Evolutionary conservation across 2,329 filamentous ascomycete species (phyloP), one percentile per base, ranked within the genome.

Genomic region (Whalleya microplaca): DNA sequence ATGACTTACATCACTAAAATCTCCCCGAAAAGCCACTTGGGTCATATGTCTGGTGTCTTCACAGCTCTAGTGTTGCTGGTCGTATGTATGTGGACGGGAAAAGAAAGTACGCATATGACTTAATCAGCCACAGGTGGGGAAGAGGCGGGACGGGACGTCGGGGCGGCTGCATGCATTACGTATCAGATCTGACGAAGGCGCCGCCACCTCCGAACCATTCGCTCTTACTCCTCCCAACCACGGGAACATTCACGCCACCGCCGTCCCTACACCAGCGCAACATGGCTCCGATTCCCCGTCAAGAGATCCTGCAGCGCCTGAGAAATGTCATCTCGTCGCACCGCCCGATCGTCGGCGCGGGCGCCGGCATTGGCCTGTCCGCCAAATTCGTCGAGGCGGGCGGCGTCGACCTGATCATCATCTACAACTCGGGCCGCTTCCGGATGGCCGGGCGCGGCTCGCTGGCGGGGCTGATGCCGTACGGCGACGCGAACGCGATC

Each of bases 361-460:
- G 87, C 10, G 87, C 87, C 21, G 85, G 86, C 43, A 89, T 88
- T 55, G 88, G 88, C 0, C 79, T 91, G 2, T 87, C 86, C 2
- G 87, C 88, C 57, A 91, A 91, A 65, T 88, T 83, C 65, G 82
- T 89, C 61, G 88, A 91, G 70, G 79, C 80, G 45, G 88, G 87
- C 40, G 86, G 87, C 58, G 84, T 82, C 14, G 87, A 90, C 65
- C 75, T 91, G 42, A 89, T 91, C 66, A 84, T 90, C 59, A 81
- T 90, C 64, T 90, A 90, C 76, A 90, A 90, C 71, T 87, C 84
- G 40, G 88, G 88, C 0, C 81, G 87, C 3, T 91, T 87, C 69
- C 84, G 88, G 9, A 91, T 91, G 88, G 87, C 87, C 0, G 88
- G 88, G 0, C 77, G 84, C 42, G 88, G 88, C 0, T 89, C 86